Conservation (phyloP, 192 early-diverging fungal genomes). For the Linnemannia exigua region DNA sequence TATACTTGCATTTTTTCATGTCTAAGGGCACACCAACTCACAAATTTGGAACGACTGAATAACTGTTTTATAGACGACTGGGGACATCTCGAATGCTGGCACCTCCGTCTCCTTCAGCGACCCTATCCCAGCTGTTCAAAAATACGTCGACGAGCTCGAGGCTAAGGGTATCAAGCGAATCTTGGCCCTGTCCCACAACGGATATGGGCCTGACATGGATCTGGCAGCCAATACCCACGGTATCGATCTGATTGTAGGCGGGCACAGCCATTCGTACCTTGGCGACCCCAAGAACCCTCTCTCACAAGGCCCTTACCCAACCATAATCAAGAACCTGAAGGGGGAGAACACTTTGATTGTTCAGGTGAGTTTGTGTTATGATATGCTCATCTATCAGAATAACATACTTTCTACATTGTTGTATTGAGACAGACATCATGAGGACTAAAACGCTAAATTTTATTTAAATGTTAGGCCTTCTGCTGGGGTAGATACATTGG, state of each 20-base stretch:
- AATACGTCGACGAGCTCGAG: slow-evolving; percentile 72
- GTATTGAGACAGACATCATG: not conserved
- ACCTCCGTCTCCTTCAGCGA: slow-evolving; percentile 67
- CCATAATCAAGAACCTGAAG: slow-evolving; percentile 70
- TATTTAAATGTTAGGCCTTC: slow-evolving; percentile 43
- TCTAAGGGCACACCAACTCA: too few relatives aligned
- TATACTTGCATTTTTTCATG: not conserved
- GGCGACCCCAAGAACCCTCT: slow-evolving; percentile 63
- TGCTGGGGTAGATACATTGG: slow-evolving; percentile 76
- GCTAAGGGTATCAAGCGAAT: slow-evolving; percentile 74
- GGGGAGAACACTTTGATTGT: slow-evolving; percentile 78
- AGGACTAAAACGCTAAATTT: not conserved
- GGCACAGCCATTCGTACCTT: slow-evolving; percentile 82
- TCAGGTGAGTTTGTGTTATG: slow-evolving; percentile 65
- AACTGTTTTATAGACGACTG: slow-evolving; percentile 60
- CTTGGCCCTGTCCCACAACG: slow-evolving; percentile 80
- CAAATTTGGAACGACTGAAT: not conserved
- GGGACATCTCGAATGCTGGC: slow-evolving; percentile 68
- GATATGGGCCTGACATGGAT: slow-evolving; percentile 78
- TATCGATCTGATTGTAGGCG: slow-evolving; percentile 76
- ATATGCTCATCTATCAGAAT: not conserved
- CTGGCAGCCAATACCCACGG: slow-evolving; percentile 71
- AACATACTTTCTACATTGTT: not conserved
- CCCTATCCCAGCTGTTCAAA: slow-evolving; percentile 71
- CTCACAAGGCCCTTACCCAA: slow-evolving; percentile 78